A percentile compares a stretch with the other conserved stretches of the same genome.
These are phyloP conservation scores for Hericium alpestre DNA, from an alignment of 768 basidiomycete genomes.

Conservation along the genomic window DNA sequence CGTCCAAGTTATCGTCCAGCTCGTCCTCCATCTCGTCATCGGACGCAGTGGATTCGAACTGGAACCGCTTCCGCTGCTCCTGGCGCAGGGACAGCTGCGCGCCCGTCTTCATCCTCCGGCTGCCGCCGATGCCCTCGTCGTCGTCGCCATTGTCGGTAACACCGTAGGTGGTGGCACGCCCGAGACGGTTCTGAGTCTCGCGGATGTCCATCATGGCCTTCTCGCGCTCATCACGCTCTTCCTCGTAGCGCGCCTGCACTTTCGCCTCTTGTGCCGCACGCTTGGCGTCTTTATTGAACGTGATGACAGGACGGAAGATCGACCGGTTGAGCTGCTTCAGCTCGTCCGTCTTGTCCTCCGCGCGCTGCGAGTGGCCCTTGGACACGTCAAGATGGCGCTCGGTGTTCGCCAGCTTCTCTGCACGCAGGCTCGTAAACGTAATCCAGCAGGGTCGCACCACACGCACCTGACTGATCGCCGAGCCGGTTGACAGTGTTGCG, in stretches of 20 bases:
- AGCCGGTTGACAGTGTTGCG: conserved; percentile 72
- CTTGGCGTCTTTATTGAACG: conserved; percentile 89
- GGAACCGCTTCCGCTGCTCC: conserved; percentile 72
- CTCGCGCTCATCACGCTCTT: conserved; percentile 77
- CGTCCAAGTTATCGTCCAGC: conserved; percentile 82
- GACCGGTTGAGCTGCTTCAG: conserved; percentile 89
- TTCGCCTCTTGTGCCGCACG: conserved; percentile 80
- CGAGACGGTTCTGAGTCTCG: conserved; percentile 79
- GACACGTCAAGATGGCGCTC: conserved; percentile 90
- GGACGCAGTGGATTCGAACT: conserved; percentile 82
- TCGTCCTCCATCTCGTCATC: conserved; percentile 96
- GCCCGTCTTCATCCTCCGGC: conserved; percentile 31
- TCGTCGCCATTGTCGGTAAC: conserved; percentile 33
- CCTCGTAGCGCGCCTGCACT: conserved; percentile 75
- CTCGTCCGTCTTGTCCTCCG: conserved; percentile 90
- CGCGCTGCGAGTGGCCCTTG: conserved; percentile 75
- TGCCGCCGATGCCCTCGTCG: conserved; percentile 26
- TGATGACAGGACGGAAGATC: conserved; percentile 87
- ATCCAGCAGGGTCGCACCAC: background rate
- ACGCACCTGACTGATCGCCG: conserved; percentile 86
- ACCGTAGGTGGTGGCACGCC: conserved; percentile 58
- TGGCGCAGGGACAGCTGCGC: conserved; percentile 46
- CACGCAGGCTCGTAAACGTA: background rate
- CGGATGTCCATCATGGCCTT: conserved; percentile 77
- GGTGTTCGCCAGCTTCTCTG: conserved; percentile 85